Evolutionary conservation across 257 asterid genomes (phyloP).

Genomic region (Salvia hispanica): DNA sequence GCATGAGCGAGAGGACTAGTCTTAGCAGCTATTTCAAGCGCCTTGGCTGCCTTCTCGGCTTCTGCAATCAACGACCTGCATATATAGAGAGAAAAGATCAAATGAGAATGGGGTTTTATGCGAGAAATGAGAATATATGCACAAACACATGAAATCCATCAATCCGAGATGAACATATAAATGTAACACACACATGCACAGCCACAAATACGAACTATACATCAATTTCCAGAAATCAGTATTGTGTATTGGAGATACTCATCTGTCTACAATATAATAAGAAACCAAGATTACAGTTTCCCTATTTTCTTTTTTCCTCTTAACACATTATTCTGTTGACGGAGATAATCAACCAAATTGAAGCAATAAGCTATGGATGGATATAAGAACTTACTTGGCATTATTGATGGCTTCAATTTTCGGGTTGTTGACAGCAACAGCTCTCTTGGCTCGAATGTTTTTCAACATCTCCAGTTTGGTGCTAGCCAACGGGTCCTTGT

Average conservation of each 20-base stretch:
- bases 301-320: neutral
- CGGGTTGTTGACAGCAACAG: conserved; percentile 50
- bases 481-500: conserved; percentile 77
- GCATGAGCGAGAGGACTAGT: conserved; percentile 68
- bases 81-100: neutral
- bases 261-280: no score
- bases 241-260: neutral
- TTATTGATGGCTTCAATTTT: conserved; percentile 56
- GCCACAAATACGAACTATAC: no score
- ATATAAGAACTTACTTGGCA: conserved; percentile 67
- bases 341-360: neutral
- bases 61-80: conserved; percentile 82
- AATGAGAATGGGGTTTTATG: no score
- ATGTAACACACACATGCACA: no score
- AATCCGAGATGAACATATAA: no score
- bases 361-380: neutral
- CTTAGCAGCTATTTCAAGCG: conserved; percentile 72
- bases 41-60: conserved; percentile 89
- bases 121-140: no score
- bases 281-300: neutral
- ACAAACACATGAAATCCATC: neutral
- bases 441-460: conserved; percentile 71
- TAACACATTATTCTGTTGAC: neutral
- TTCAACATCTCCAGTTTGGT: conserved; percentile 83
- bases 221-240: conserved; percentile 7